Percentiles rank a stretch among this genome's conserved stretches.
Conservation (phyloP, 2,329 filamentous ascomycete genomes). For the Leptographium wingfieldii region DNA sequence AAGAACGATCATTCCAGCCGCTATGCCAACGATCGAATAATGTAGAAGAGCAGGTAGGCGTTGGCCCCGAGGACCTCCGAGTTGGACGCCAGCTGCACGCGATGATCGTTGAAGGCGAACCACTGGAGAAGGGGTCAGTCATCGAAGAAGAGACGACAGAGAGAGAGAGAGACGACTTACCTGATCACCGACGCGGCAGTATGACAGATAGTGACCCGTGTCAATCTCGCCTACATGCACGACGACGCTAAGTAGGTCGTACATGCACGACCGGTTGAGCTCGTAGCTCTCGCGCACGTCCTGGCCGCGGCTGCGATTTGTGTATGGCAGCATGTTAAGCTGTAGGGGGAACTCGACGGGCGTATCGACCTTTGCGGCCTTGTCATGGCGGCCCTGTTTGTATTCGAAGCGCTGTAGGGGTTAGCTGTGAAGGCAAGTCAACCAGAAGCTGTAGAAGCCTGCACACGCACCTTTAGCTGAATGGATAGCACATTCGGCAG, state of each 20-base stretch:
- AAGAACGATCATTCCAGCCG: background rate
- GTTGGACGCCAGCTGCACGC: constrained; percentile 71
- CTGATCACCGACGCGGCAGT: constrained; percentile 68
- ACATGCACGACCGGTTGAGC: constrained; percentile 55
- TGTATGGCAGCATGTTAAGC: constrained; percentile 85
- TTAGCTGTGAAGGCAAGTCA: background rate
- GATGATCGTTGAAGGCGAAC: constrained; percentile 94
- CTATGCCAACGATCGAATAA: constrained; percentile 47
- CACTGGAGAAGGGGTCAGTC: constrained; percentile 39
- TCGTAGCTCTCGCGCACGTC: constrained; percentile 40
- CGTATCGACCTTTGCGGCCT: constrained; percentile 77
- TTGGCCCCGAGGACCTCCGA: constrained; percentile 76
- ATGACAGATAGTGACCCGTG: constrained; percentile 85
- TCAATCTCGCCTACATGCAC: constrained; percentile 91
- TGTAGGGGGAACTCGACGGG: constrained; percentile 75
- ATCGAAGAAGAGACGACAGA: background rate
- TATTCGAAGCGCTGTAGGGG: constrained; percentile 55
- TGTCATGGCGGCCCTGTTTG: constrained; percentile 51
- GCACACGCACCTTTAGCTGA: constrained; percentile 66
- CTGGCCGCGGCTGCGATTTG: constrained; percentile 47
- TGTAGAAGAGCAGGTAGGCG: constrained; percentile 86
- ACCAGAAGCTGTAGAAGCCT: background rate
- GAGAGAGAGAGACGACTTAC: constrained; percentile 23
- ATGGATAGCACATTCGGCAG: constrained; percentile 83
- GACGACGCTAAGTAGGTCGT: constrained; percentile 79